Evolutionary conservation across 2,329 filamentous ascomycete genomes (phyloP).

Genomic region (Hymenoscyphus linearis): DNA sequence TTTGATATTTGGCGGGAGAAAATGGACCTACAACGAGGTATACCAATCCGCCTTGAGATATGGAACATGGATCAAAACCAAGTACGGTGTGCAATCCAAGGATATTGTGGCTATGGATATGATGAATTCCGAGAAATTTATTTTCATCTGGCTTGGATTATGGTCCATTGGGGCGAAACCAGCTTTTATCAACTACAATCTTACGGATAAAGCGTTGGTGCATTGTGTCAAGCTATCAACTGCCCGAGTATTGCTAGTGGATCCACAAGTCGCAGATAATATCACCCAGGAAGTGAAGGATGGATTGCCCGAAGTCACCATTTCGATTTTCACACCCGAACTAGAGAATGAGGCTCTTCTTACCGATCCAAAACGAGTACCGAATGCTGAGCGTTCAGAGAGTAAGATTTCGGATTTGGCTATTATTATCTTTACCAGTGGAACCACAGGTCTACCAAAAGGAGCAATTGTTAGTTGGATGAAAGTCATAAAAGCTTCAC

Average conservation of each 20-base stretch:
- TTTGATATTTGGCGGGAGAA: slow-evolving; percentile 62
- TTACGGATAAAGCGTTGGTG: slow-evolving; percentile 62
- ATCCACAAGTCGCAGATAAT: slow-evolving; percentile 51
- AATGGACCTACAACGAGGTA: slow-evolving; percentile 69
- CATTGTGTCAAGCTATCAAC: slow-evolving; percentile 70
- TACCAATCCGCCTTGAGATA: slow-evolving; percentile 69
- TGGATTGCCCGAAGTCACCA: slow-evolving; percentile 46
- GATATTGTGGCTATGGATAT: slow-evolving; percentile 79
- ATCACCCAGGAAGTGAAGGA: slow-evolving; percentile 53
- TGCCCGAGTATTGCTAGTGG: slow-evolving; percentile 63
- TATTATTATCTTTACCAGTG: slow-evolving; percentile 77
- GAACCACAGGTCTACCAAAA: slow-evolving; percentile 81
- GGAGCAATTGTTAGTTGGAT: slow-evolving; percentile 70
- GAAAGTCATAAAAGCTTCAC: slow-evolving; percentile 52
- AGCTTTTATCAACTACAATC: slow-evolving; percentile 85
- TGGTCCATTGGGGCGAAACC: slow-evolving; percentile 81
- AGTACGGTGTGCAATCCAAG: slow-evolving; percentile 56
- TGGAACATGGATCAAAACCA: slow-evolving; percentile 67
- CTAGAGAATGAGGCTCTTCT: slow-evolving; percentile 49
- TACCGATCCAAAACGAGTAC: slow-evolving; percentile 48
- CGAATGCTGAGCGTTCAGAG: slow-evolving; percentile 51
- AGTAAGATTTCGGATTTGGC: slow-evolving; percentile 52
- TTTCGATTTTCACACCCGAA: slow-evolving; percentile 57
- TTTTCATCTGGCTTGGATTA: slow-evolving; percentile 69
- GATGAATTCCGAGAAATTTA: slow-evolving; percentile 72